These are phyloP conservation scores for Nemania bipapillata DNA, from an alignment of 2,329 filamentous ascomycete genomes.

Conservation along the genomic window DNA sequence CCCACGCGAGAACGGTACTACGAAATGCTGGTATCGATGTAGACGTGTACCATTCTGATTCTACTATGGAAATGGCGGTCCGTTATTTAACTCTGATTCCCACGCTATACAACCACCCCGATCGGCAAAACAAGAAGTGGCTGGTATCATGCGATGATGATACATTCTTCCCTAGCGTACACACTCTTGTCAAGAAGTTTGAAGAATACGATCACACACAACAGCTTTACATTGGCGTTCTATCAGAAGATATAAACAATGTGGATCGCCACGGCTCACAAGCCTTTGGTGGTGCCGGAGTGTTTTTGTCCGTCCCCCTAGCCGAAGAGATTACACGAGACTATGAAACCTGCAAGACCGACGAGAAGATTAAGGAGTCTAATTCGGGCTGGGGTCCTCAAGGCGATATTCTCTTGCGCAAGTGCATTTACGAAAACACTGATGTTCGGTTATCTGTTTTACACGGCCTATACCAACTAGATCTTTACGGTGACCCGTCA, in stretches of 20 bases:
- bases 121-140: conserved; percentile 65
- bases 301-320: conserved; percentile 68
- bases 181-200: conserved; percentile 63
- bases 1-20: conserved; percentile 61
- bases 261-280: conserved; percentile 70
- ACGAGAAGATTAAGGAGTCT: conserved; percentile 64
- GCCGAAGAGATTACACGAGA: conserved; percentile 59
- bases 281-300: conserved; percentile 71
- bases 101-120: conserved; percentile 64
- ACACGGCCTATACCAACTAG: conserved; percentile 69
- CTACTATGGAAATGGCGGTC: conserved; percentile 66
- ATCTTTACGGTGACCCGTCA: conserved; percentile 68
- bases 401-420: conserved; percentile 70
- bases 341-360: conserved; percentile 59
- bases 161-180: conserved; percentile 71
- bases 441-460: conserved; percentile 67
- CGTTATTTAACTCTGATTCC: conserved; percentile 67
- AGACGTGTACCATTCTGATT: conserved; percentile 66
- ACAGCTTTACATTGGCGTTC: conserved; percentile 68
- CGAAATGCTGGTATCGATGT: conserved; percentile 64
- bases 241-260: conserved; percentile 71
- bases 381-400: conserved; percentile 69
- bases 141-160: conserved; percentile 72
- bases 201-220: conserved; percentile 62
- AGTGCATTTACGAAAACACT: conserved; percentile 73